Percentiles rank a stretch among this genome's conserved stretches.
Evolutionary conservation across 768 basidiomycete species (phyloP).

Genomic region (Amanita jacksonii): DNA sequence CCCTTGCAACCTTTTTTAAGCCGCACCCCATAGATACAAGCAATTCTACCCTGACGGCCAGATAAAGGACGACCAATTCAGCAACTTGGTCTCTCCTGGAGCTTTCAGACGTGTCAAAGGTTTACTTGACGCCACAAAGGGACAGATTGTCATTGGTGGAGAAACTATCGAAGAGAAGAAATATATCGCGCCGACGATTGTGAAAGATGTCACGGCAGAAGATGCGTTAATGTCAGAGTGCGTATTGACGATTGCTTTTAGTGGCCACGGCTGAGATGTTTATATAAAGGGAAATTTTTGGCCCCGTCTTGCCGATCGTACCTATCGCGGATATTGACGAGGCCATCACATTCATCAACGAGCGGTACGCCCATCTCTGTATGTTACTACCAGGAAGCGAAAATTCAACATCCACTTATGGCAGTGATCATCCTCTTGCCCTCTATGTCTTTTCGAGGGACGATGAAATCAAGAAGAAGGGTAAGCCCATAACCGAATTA

Average conservation of each 20-base stretch:
- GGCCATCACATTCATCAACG: constrained; percentile 61
- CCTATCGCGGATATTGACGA: constrained; percentile 62
- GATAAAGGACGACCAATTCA: constrained; percentile 30
- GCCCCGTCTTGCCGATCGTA: constrained; percentile 70
- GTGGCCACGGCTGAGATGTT: background rate
- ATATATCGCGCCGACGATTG: constrained; percentile 7
- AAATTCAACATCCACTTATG: background rate
- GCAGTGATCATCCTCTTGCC: constrained; percentile 63
- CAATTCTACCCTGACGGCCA: constrained; percentile 49
- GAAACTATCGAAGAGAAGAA: constrained; percentile 6
- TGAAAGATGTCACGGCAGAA: constrained; percentile 2
- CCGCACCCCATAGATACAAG: constrained; percentile 28
- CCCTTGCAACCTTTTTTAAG: background rate
- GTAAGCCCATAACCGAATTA: constrained; percentile 23
- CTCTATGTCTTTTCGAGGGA: constrained; percentile 71
- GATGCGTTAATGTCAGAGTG: constrained; percentile 8
- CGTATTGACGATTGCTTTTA: background rate
- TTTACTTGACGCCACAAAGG: constrained; percentile 6
- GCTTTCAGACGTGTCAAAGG: constrained; percentile 31
- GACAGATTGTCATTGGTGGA: constrained; percentile 7
- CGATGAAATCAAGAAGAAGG: constrained; percentile 47
- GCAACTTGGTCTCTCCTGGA: constrained; percentile 41
- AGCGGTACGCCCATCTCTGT: constrained; percentile 27
- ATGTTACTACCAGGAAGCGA: background rate
- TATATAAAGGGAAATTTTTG: constrained; percentile 64